Conservation (phyloP, 192 early-diverging fungal species). For the Backusella tarrabulga region DNA sequence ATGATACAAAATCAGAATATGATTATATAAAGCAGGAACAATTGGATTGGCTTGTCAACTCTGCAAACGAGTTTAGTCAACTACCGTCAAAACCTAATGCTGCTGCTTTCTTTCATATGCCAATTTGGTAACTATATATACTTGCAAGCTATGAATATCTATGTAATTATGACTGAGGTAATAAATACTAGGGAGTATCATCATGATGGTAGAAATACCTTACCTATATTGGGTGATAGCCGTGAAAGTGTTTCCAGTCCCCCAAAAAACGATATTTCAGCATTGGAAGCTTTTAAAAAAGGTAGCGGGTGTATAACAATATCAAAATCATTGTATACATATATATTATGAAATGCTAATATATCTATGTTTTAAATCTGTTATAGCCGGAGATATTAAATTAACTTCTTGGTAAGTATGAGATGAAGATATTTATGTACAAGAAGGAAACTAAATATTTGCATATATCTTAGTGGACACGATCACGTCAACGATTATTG, state of each 20-base stretch:
- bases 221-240: conserved; percentile 15
- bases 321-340: background rate
- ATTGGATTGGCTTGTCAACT: conserved; percentile 41
- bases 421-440: background rate
- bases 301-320: background rate
- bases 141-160: too few species aligned
- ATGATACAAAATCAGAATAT: conserved; percentile 32
- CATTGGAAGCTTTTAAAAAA: conserved; percentile 13
- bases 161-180: too few species aligned
- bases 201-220: background rate
- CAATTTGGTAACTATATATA: conserved; percentile 27
- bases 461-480: conserved; percentile 14
- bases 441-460: background rate
- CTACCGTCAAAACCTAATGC: conserved; percentile 36
- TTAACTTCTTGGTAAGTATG: conserved; percentile 17
- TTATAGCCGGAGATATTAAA: conserved; percentile 27
- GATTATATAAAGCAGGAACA: conserved; percentile 44
- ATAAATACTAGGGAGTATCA: background rate
- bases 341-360: background rate
- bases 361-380: background rate
- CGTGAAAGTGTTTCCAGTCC: conserved; percentile 21
- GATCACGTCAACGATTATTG: conserved; percentile 41
- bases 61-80: conserved; percentile 29
- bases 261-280: conserved; percentile 8
- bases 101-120: conserved; percentile 46